These are phyloP conservation scores for Calonectria ilicicola DNA, from an alignment of 2,329 filamentous ascomycete genomes.

Conservation along the genomic window DNA sequence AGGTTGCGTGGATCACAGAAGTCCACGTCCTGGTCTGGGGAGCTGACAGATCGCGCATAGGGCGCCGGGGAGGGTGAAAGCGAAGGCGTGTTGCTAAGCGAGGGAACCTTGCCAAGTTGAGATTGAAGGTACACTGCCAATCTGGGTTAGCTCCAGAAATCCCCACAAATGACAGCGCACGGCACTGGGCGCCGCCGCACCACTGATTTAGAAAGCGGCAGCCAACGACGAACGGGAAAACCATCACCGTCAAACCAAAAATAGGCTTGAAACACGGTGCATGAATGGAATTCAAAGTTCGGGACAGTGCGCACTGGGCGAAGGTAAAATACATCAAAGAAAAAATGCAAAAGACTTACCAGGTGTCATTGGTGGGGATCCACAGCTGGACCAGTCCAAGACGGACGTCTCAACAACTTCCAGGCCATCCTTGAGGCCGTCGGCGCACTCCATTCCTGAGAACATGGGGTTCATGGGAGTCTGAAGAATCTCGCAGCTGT, in stretches of 20 bases:
- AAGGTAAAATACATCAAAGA: background rate
- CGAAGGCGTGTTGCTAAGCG: slow-evolving; percentile 77
- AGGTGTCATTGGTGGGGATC: slow-evolving; percentile 90
- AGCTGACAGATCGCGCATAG: slow-evolving; percentile 75
- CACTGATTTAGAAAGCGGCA: slow-evolving; percentile 32
- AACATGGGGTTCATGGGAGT: slow-evolving; percentile 88
- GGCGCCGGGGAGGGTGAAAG: slow-evolving; percentile 89
- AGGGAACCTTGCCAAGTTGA: slow-evolving; percentile 63
- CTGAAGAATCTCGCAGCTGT: slow-evolving; percentile 79
- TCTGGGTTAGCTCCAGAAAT: slow-evolving; percentile 49
- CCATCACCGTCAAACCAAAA: slow-evolving; percentile 33
- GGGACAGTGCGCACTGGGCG: background rate
- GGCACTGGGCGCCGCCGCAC: slow-evolving; percentile 31
- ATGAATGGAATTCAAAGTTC: slow-evolving; percentile 19
- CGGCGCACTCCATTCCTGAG: slow-evolving; percentile 76
- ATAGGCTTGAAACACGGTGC: slow-evolving; percentile 30
- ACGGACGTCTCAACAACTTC: slow-evolving; percentile 81
- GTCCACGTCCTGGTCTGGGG: slow-evolving; percentile 77
- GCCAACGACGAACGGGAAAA: slow-evolving; percentile 28
- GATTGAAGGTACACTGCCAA: slow-evolving; percentile 63
- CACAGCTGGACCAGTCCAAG: slow-evolving; percentile 81
- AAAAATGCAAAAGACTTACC: slow-evolving; percentile 68
- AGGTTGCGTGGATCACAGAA: slow-evolving; percentile 94
- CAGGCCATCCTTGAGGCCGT: slow-evolving; percentile 75
- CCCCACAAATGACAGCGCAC: slow-evolving; percentile 42